phyloP scores from a whole-genome alignment of 2,329 filamentous ascomycete genomes.

The Pseudocercospora fijiensis region DNA sequence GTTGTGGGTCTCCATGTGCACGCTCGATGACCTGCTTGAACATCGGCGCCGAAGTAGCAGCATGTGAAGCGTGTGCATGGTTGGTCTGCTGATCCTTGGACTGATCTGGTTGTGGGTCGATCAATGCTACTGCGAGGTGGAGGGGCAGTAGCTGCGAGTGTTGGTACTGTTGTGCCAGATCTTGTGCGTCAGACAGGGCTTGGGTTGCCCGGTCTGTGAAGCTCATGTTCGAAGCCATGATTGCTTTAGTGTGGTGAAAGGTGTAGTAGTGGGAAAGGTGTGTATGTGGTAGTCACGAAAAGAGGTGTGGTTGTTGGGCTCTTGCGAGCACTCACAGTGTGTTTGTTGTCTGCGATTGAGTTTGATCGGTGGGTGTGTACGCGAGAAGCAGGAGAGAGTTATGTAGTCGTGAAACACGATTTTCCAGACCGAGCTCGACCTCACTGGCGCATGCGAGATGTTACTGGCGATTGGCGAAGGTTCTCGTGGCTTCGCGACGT shows the following conservation, averaged over 20 bases:
- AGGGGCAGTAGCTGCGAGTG: slow-evolving; percentile 89
- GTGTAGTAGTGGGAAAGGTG: slow-evolving; percentile 7
- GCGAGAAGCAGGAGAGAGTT: slow-evolving; percentile 8
- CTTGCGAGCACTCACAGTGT: slow-evolving; percentile 15
- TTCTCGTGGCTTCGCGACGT: slow-evolving; percentile 1
- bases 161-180: slow-evolving; percentile 81
- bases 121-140: slow-evolving; percentile 80
- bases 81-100: slow-evolving; percentile 76
- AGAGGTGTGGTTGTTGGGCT: slow-evolving; percentile 6
- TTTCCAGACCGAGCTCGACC: slow-evolving; percentile 5
- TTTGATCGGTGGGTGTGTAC: neutral
- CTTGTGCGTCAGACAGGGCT: slow-evolving; percentile 84
- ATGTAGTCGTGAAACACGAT: slow-evolving; percentile 9
- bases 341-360: slow-evolving; percentile 9
- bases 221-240: slow-evolving; percentile 75
- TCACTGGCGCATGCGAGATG: slow-evolving; percentile 10
- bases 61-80: slow-evolving; percentile 62
- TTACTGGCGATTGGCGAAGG: neutral
- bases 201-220: slow-evolving; percentile 93
- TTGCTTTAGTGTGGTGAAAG: slow-evolving; percentile 33
- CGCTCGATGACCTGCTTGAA: slow-evolving; percentile 93
- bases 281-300: slow-evolving; percentile 12
- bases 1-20: slow-evolving; percentile 87
- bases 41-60: slow-evolving; percentile 65
- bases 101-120: slow-evolving; percentile 69